Evolutionary conservation across 768 basidiomycete genomes (phyloP), one percentile per base, ranked within the genome.

Genomic region (Cystobasidium ongulense): DNA sequence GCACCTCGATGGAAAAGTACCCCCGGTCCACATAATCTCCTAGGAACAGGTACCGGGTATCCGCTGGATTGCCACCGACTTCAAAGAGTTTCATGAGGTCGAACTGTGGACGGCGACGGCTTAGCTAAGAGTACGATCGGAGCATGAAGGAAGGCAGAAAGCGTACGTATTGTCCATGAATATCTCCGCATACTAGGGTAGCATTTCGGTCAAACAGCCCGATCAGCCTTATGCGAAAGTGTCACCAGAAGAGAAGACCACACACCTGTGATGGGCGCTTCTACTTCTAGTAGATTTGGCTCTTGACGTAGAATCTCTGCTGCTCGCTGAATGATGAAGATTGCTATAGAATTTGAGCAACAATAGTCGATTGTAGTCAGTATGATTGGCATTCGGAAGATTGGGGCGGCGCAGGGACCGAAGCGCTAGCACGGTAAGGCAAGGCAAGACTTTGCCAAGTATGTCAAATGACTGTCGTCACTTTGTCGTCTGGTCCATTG

Each of bases 1-100:
- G 65, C 65, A 90, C 91, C 85, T 93, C 92, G 77, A 93, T 91
- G 78, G 90, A 91, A 82, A 93, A 93, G 82, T 93, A 93, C 13
- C 92, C 92, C 81, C 92, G 85, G 82, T 93, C 92, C 66, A 93
- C 92, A 79, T 93, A 93, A 83, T 94, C 92, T 36, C 92, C 92
- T 27, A 94, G 84, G 84, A 94, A 94, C 76, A 94, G 85, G 81
- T 94, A 94, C 75, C 91, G 85, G 61, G 92, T 94, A 75, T 93
- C 91, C 23, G 91, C 90, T n/a, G 91, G 92, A 80, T 89, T 92
- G 0, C 92, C 92, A 39, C 92, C 92, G 13, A 94, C 90, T 84
- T 94, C 92, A 78, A 94, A 93, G 50, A 94, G 84, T 82, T 94
- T 93, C 92, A 94, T 94, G 77, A 94, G 83, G 82, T 94, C 92